Evolutionary conservation across 108 stramenopile species (phyloP), one percentile per base, ranked within the genome.

Genomic region (Cyclostephanos tholiformis): DNA sequence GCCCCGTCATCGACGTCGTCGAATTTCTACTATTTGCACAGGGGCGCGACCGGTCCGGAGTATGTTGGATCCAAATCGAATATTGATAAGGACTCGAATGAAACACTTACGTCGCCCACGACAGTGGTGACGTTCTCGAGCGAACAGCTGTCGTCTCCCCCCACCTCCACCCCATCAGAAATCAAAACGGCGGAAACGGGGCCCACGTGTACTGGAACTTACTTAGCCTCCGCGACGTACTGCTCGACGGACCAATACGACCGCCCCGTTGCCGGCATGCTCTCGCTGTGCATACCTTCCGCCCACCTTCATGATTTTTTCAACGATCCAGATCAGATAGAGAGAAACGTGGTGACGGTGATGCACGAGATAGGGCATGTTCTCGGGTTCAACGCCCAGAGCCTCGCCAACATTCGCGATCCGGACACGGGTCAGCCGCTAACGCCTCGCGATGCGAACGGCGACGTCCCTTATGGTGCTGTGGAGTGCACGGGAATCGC

Each of bases 351-450:
- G 20, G 70, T 86, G 32, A 88, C 91, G 0, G 63, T 88, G 26
- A 88, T 94, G 84, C 93, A 94, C 49, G 93, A 94, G 63, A 78
- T 94, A 19, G 90, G 85, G 27, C 93, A 94, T 62, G 77, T 89
- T 6, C 73, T 94, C 20, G 93, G 93, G 19, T 94, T 94, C 74
- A 91, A 91, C 65, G 71, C 86, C 9, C 65, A 85, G 27, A 87
- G 85, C 48, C 63, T 94, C 75, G 91, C 93, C 2, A 89, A 92
- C 63, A 90, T 94, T 82, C 89, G 93, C 4, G 76, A 85, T 38
- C 76, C 62, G 2, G 88, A 91, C 65, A 73, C 75, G 20, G 93
- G 90, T 4, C 84, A 88, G 19, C 90, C 93, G 20, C 63, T 88
- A 19, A 94, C 93, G 2, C 69, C 72, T 14, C 80, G 93, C 12